Evolutionary conservation across 495 filamentous ascomycete genomes (phyloP).

Genomic region (Aspergillus nidulans): DNA sequence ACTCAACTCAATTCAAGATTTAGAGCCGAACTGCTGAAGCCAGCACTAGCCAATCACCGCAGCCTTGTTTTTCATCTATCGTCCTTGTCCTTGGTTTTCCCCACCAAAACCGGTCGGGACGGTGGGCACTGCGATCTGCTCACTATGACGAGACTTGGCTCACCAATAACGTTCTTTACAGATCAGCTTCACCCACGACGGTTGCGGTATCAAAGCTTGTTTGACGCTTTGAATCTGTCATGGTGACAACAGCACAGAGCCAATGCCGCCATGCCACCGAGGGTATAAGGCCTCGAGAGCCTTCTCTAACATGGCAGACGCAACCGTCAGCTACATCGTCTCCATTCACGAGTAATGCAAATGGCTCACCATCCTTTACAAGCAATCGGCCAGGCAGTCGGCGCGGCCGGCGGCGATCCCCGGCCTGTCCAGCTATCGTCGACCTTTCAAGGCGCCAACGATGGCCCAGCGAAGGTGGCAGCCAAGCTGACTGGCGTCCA

Average conservation of each 20-base stretch:
- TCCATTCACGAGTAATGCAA: too few species aligned
- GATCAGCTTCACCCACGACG: not conserved
- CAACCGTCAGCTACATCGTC: too few species aligned
- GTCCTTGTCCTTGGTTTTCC: not conserved
- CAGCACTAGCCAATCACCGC: not conserved
- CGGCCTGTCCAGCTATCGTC: conserved; percentile 9
- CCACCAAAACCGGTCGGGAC: not conserved
- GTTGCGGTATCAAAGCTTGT: not conserved
- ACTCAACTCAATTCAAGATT: not conserved
- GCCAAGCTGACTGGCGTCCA: conserved; percentile 49
- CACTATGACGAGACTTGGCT: not conserved
- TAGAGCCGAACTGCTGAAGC: not conserved
- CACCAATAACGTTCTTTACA: not conserved
- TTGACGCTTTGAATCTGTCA: not conserved
- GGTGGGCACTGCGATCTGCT: not conserved
- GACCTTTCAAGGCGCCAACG: conserved; percentile 44
- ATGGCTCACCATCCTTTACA: not conserved
- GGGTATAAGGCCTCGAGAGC: not conserved
- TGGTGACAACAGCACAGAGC: not conserved
- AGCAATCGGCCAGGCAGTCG: not conserved
- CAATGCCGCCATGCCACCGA: not conserved
- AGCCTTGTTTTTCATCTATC: not conserved
- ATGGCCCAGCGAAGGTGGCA: conserved; percentile 52
- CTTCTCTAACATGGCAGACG: too few species aligned
- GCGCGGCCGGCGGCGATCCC: not conserved